Base-by-base conservation (phyloP, 2,329 filamentous ascomycete genomes). In the Sporothrix pseudoabietina region DNA sequence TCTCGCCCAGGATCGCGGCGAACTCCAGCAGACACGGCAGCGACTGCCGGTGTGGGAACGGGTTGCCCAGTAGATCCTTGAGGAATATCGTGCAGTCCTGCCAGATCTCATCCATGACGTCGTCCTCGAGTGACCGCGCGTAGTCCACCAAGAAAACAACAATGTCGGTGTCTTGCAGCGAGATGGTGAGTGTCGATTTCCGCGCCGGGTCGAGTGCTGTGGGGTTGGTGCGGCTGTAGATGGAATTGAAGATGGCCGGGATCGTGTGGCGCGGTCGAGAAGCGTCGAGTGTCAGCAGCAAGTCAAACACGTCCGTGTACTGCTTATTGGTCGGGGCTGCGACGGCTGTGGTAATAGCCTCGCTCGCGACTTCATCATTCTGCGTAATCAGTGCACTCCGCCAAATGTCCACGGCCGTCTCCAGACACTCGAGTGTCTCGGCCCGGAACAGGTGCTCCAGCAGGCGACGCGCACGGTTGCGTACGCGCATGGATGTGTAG, bases 71-170 rank as follows among this genome's bases (percentile, higher is more conserved):
- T 39, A 99, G 88, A 79, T 99, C 97, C 76, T 90, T 92, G 74
- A 98, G 82, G 81, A 99, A 99, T 0, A 91, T 89, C 78, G 94
- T 94, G 80, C 95, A 99, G 80, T 99, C 95, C 55, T 90, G 87
- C 96, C 96, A 99, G 68, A 99, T 97, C 82, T 99, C 96, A 78
- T 99, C 96, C 87, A 98, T 95, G 19, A 96, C 92, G 83, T 99
- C 96, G 78, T 99, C 96, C 79, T 99, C 96, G 14, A 98, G 85
- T 0, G 94, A 96, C 41, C 89, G 89, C 0, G 94, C 91, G 81
- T 99, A 99, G 75, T 96, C 92, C 8, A 97, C 92, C 61, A 98
- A 82, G 80, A 99, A 99, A 9, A 92, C 88, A 9, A 95, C 93
- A 12, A 99, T 85, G 78, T 98, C 94, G 0, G 89, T 88, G 78